Conservation (phyloP, 208 protist genomes). For the Trypanosoma caninum region DNA sequence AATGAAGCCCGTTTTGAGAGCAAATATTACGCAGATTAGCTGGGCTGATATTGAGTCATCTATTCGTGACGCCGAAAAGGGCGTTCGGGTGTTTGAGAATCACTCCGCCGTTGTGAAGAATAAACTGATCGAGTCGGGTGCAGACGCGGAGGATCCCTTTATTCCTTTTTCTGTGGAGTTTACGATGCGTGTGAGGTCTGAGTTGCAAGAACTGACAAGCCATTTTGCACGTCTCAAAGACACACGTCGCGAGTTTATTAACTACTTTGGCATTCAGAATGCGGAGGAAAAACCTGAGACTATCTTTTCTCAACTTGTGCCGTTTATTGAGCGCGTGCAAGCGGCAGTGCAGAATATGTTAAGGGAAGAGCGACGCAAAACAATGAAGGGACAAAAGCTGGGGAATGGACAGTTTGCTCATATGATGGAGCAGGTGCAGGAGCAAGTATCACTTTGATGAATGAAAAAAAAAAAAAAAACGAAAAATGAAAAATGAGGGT, state of each 20-base stretch:
- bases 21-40: conserved; percentile 25
- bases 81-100: conserved; percentile 25
- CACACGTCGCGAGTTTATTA: conserved; percentile 14
- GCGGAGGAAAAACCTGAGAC: conserved; percentile 24
- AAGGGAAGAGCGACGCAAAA: conserved; percentile 23
- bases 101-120: conserved; percentile 29
- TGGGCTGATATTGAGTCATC: conserved; percentile 21
- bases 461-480: no score
- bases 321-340: conserved; percentile 28
- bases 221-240: conserved; percentile 18
- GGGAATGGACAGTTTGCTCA: conserved; percentile 25
- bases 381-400: conserved; percentile 27
- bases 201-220: conserved; percentile 19
- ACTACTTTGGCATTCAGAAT: conserved; percentile 25
- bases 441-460: conserved; percentile 21
- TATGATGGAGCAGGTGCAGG: conserved; percentile 25
- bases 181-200: conserved; percentile 14
- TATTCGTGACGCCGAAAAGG: conserved; percentile 24
- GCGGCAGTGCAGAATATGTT: conserved; percentile 15
- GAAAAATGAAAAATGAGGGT: no score
- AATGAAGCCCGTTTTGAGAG: conserved; percentile 21
- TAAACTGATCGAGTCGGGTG: conserved; percentile 22
- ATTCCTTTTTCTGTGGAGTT: conserved; percentile 29
- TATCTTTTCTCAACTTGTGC: conserved; percentile 27
- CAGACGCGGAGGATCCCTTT: conserved; percentile 36